Evolutionary conservation across 495 filamentous ascomycete species (phyloP), one percentile per base, ranked within the genome.

Genomic region (Penicillium desertorum): DNA sequence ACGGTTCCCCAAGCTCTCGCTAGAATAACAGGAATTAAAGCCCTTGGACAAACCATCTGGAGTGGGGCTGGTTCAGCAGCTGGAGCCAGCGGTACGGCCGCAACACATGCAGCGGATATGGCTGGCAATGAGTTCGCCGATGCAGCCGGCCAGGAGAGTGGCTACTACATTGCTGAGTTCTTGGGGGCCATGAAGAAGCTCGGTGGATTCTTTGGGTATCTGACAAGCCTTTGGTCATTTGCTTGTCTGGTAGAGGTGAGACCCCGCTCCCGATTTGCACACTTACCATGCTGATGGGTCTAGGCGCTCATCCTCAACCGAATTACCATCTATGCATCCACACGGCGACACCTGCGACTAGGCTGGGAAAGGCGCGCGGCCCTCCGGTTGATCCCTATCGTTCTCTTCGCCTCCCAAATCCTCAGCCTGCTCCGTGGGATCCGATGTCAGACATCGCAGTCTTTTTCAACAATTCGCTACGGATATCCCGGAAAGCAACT

Each of bases 171-270:
- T n/a, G 46, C 64, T 2, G 75, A 79, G 51, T 57, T 77, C 45
- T 61, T 76, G 45, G 67, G 72, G 10, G 66, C 75, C 12, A 54
- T 83, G 42, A 66, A 79, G 53, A 86, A 87, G 16, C 72, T 97
- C n/a, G 88, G 90, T 9, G 91, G 91, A 36, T 82, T 98, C 30
- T 95, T 98, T 67, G 87, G 85, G 44, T 98, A 97, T 68, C 76
- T 93, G 41, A 96, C 92, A 0, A 95, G 92, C 69, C 90, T 89
- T 59, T 98, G 95, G 95, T 92, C 94, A 5, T 73, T 98, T 48
- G 81, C 83, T 49, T 96, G 91, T 68, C 83, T 98, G 54, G 80
- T 86, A 41, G 88, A 91, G 71, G 86, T 88, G 63, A 68, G 74
- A 7, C 36, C 11, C 17, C 5, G 16, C 42, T n/a, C 6, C 20